Conservation (phyloP, 805 yeast species). For the Kodamaea jinghongensis region DNA sequence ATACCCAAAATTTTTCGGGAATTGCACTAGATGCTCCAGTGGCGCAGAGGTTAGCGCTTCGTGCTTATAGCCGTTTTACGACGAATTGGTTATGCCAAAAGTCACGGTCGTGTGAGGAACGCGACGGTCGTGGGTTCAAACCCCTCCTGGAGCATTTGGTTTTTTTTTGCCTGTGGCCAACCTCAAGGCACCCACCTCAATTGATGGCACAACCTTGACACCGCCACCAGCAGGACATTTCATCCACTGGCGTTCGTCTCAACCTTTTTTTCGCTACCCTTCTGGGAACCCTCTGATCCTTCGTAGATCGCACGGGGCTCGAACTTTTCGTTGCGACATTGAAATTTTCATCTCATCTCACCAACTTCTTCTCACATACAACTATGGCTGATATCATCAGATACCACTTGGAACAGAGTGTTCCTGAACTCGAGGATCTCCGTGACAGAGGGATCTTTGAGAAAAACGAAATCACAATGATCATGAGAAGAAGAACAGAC, state of each 20-base stretch:
- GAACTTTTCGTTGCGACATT: too few relatives aligned
- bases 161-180: conserved; percentile 17
- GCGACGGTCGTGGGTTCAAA: conserved; percentile 56
- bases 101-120: conserved; percentile 55
- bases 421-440: conserved; percentile 90
- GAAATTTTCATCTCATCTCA: conserved; percentile 2
- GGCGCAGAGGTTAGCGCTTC: conserved; percentile 54
- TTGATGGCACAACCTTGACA: too few relatives aligned
- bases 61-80: conserved; percentile 50
- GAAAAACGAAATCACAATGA: conserved; percentile 74
- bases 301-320: too few relatives aligned
- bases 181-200: too few relatives aligned
- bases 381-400: conserved; percentile 45
- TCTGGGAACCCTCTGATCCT: too few relatives aligned
- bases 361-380: neutral
- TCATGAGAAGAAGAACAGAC: conserved; percentile 92
- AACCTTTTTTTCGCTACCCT: too few relatives aligned
- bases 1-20: too few relatives aligned
- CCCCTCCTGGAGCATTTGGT: conserved; percentile 52
- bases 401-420: conserved; percentile 62
- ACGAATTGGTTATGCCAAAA: conserved; percentile 43
- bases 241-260: too few relatives aligned
- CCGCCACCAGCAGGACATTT: too few relatives aligned
- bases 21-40: conserved; percentile 9
- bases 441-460: conserved; percentile 77